Evolutionary conservation across 768 basidiomycete genomes (phyloP), one percentile per base, ranked within the genome.

Genomic region (Tylopilus vinaceipallidus): DNA sequence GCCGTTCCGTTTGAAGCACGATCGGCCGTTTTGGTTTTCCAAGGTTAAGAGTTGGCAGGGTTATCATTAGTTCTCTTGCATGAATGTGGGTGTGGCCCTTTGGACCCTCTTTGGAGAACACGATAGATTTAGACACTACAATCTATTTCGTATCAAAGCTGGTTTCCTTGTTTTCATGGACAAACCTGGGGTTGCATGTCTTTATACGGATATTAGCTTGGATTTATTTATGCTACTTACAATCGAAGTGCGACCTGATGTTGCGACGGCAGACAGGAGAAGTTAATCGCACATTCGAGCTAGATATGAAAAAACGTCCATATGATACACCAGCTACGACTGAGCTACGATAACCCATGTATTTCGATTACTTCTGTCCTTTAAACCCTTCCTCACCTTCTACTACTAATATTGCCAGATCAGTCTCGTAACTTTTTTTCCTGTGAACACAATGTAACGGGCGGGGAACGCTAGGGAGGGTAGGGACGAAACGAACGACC

Each of bases 11-110:
- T 69, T 94, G 57, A 91, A 89, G 62, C 83, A 93, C 56, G 91
- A 93, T 64, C 77, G 89, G 47, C 82, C 91, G n/a, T 95, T 91
- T 66, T 94, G 88, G 84, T 97, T 97, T 70, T 94, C 91, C 35
- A 93, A 88, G 68, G 90, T 93, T 57, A 77, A 78, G 63, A 91
- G 86, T 35, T 91, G 84, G 62, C 44, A 62, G 50, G 62, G 58
- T 19, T 64, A 52, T 48, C 26, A 29, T 29, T 29, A 29, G 27
- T 12, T 29, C 12, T 29, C 27, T 29, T 29, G n/a, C n/a, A n/a
- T n/a, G n/a, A n/a, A n/a, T n/a, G n/a, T n/a, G n/a, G n/a, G n/a
- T n/a, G n/a, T n/a, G n/a, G n/a, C n/a, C 7, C 23, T 8, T 7
- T 20, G 8, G n/a, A 41, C 2, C 7, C 23, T 41, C 33, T 38